Conservation (phyloP, 1,284 basidiomycete species). For the Cutaneotrichosporon sp. region DNA sequence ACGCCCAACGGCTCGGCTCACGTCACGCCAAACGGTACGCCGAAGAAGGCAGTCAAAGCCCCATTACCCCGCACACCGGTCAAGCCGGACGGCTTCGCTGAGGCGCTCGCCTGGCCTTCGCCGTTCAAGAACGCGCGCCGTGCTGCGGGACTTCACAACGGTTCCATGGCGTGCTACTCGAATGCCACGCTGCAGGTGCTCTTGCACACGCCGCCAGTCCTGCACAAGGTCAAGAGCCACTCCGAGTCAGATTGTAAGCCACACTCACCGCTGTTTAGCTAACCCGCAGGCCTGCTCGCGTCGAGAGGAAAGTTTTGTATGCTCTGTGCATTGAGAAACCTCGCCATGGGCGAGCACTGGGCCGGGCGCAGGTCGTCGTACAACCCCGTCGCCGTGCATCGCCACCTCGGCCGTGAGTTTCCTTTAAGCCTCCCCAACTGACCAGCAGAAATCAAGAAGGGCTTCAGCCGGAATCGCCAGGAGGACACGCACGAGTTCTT, state of each 20-base stretch:
- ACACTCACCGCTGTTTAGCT: background rate
- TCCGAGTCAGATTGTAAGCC: constrained; percentile 44
- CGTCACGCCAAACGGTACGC: constrained; percentile 7
- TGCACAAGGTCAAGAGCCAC: constrained; percentile 64
- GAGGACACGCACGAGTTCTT: constrained; percentile 99
- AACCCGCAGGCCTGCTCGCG: constrained; percentile 2
- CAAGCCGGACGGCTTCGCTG: background rate
- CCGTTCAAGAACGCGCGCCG: constrained; percentile 14
- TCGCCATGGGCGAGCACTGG: constrained; percentile 31
- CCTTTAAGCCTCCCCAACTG: background rate
- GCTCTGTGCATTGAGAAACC: constrained; percentile 61
- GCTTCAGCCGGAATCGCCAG: constrained; percentile 83
- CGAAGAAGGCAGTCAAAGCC: background rate
- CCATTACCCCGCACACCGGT: background rate
- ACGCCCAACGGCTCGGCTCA: constrained; percentile 3
- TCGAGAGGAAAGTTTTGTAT: constrained; percentile 61
- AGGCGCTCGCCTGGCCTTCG: constrained; percentile 34
- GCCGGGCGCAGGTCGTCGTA: constrained; percentile 25
- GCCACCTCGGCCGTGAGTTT: constrained; percentile 62
- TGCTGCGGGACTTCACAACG: constrained; percentile 69
- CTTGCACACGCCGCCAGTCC: constrained; percentile 85
- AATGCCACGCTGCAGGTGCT: constrained; percentile 94
- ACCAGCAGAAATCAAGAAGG: constrained; percentile 74
- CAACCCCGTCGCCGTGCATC: constrained; percentile 60
- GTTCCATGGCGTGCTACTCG: constrained; percentile 95